Evolutionary conservation across 768 basidiomycete species (phyloP), one percentile per base, ranked within the genome.

Genomic region (Mycena maculata): DNA sequence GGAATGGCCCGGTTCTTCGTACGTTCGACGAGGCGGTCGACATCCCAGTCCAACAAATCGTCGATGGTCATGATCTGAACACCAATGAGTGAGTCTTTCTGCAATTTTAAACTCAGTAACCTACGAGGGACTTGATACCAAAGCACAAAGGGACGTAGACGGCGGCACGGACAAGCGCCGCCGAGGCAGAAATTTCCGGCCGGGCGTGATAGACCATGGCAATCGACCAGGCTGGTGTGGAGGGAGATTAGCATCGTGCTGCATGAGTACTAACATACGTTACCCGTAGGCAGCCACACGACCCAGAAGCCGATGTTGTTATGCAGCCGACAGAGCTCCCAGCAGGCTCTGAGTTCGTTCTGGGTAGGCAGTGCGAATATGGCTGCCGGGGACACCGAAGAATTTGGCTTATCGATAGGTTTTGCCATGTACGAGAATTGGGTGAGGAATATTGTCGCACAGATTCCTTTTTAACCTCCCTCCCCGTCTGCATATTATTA

Each of bases 221-320:
- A 42, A 78, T 75, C 2, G 76, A 76, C 77, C 76, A 78, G 18
- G 74, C 77, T 78, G 8, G 13, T 41, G n/a, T 15, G 1, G 33
- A 27, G 33, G 15, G 11, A 31, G 18, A 10, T 41, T 25, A 28
- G 22, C 18, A 47, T 6, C 18, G 49, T 41, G 31, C 33, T 39
- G 10, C 38, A 5, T 27, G 22, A 49, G 18, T 22, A 25, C 22
- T 25, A 36, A 38, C 22, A n/a, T 16, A 7, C 27, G 3, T 39
- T 69, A 70, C 77, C 72, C 30, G 74, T 72, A 49, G 77, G 76
- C 2, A 77, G 63, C 69, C 73, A 77, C 12, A 76, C 73, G 11
- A 76, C 72, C 74, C 75, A 76, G 60, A 74, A 77, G 16, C 77
- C 77, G 48, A 78, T 76, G 61, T 77, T 76, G 50, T 77, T 78